phyloP scores from a whole-genome alignment of 805 yeast species.

The Kluyveromyces nonfermentans region DNA sequence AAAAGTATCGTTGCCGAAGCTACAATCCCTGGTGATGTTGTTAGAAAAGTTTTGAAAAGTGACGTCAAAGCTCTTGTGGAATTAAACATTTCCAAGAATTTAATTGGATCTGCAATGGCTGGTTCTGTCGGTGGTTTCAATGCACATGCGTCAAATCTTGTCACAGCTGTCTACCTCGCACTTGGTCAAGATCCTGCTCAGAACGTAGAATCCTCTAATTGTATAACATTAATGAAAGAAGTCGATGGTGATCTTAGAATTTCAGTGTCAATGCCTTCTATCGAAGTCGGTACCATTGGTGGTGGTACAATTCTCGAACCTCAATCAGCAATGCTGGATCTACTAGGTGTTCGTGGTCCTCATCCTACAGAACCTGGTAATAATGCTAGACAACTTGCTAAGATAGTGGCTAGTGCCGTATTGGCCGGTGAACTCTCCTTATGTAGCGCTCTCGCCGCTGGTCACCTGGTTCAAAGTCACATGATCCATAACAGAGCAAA shows the following conservation, averaged over 20 bases:
- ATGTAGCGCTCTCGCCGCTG: slow-evolving; percentile 95
- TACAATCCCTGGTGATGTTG: slow-evolving; percentile 72
- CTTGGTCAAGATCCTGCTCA: slow-evolving; percentile 99
- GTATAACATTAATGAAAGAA: slow-evolving; percentile 92
- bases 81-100: slow-evolving; percentile 78
- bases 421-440: slow-evolving; percentile 93
- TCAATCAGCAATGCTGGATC: slow-evolving; percentile 90
- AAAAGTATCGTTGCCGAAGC: slow-evolving; percentile 97
- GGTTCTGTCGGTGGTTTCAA: slow-evolving; percentile 97
- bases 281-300: slow-evolving; percentile 98
- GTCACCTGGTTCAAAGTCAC: slow-evolving; percentile 95
- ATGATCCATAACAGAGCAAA: slow-evolving; percentile 87
- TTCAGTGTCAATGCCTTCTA: slow-evolving; percentile 98
- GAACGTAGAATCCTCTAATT: slow-evolving; percentile 93
- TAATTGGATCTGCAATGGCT: slow-evolving; percentile 97
- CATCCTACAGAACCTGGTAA: slow-evolving; percentile 89
- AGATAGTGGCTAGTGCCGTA: slow-evolving; percentile 87
- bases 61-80: slow-evolving; percentile 89
- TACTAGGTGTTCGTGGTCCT: slow-evolving; percentile 93
- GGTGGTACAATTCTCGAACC: slow-evolving; percentile 98
- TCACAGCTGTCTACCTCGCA: slow-evolving; percentile 90
- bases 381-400: slow-evolving; percentile 88
- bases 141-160: slow-evolving; percentile 95
- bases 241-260: slow-evolving; percentile 73
- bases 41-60: slow-evolving; percentile 74